These are phyloP conservation scores for Fistulina hepatica DNA, from an alignment of 1,284 basidiomycete genomes.

Conservation along the genomic window DNA sequence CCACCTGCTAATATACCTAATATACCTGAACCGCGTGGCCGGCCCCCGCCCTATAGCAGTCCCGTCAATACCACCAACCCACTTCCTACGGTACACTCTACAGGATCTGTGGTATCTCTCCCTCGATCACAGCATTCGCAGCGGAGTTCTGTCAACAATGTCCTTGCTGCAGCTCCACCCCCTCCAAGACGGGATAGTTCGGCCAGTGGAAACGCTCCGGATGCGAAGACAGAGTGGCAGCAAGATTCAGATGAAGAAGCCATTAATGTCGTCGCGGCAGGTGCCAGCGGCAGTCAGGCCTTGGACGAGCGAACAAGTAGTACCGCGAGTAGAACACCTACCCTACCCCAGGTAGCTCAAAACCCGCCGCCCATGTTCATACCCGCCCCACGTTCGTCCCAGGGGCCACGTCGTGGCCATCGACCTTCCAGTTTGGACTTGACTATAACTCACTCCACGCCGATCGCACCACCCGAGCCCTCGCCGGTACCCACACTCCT, in stretches of 20 bases:
- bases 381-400: slow-evolving; percentile 22
- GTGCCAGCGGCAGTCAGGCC: slow-evolving; percentile 64
- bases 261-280: slow-evolving; percentile 67
- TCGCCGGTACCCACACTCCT: slow-evolving; percentile 55
- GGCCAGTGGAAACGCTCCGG: slow-evolving; percentile 28
- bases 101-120: slow-evolving; percentile 21
- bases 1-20: slow-evolving; percentile 5
- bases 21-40: slow-evolving; percentile 31
- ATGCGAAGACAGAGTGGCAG: slow-evolving; percentile 55
- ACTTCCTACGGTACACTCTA: slow-evolving; percentile 24
- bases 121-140: slow-evolving; percentile 37
- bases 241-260: slow-evolving; percentile 75
- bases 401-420: slow-evolving; percentile 32
- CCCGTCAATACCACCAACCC: slow-evolving; percentile 19
- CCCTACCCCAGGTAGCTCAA: too few relatives aligned
- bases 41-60: slow-evolving; percentile 45
- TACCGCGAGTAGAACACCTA: slow-evolving; percentile 28
- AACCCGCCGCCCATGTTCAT: too few relatives aligned
- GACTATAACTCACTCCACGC: slow-evolving; percentile 30
- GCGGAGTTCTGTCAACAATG: slow-evolving; percentile 48
- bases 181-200: too few relatives aligned
- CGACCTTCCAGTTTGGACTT: slow-evolving; percentile 59
- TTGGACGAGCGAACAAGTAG: slow-evolving; percentile 73
- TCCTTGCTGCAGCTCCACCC: slow-evolving; percentile 37
- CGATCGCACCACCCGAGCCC: slow-evolving; percentile 34